Base-by-base conservation (phyloP, 2,329 filamentous ascomycete genomes). In the Monosporascus sp. region DNA sequence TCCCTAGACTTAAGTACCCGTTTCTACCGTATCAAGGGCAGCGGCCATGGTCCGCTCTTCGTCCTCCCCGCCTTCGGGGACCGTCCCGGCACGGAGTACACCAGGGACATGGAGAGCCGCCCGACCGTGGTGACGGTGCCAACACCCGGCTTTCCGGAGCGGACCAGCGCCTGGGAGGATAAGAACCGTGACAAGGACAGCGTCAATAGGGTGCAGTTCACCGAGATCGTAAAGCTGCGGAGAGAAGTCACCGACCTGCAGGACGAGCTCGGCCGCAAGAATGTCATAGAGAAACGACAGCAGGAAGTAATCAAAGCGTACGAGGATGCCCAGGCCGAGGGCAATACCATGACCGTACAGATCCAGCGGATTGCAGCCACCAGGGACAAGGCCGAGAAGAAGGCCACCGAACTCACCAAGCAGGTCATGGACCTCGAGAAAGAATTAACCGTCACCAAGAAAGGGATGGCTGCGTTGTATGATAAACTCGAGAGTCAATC, bases 21-120 rank as follows among this genome's bases (percentile, higher is more conserved):
- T 3, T 83, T 76, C 63, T 80, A 78, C 62, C 77, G 81, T 18
- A 60, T 82, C 24, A 72, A 74, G 24, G 72, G 71, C 18, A 69
- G 69, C 15, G 73, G 74, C 0, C 64, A 67, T 37, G 70, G 72
- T 2, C 77, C 79, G 47, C 67, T 84, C 53, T 83, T 82, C 60
- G 66, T 83, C 7, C 67, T 81, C 27, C 80, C 80, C 1, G 79
- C 75, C 3, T 73, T 74, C 53, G 68, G 72, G 14, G 65, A 72
- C 22, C 78, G 81, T 51, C 75, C 79, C 0, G 71, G 65, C 20
- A 70, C 73, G 6, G 63, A 65, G 53, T 65, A 72, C 31, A 81
- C 78, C 1, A 65, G 69, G n/a, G 63, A 70, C 51, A 67, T 77
- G 24, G 78, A 81, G 63, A 59, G 59, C 20, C 67, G 67, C 18